A percentile compares a stretch with the other conserved stretches of the same genome.
phyloP scores from a whole-genome alignment of 2,329 filamentous ascomycete genomes.

The Bretziella fagacearum region DNA sequence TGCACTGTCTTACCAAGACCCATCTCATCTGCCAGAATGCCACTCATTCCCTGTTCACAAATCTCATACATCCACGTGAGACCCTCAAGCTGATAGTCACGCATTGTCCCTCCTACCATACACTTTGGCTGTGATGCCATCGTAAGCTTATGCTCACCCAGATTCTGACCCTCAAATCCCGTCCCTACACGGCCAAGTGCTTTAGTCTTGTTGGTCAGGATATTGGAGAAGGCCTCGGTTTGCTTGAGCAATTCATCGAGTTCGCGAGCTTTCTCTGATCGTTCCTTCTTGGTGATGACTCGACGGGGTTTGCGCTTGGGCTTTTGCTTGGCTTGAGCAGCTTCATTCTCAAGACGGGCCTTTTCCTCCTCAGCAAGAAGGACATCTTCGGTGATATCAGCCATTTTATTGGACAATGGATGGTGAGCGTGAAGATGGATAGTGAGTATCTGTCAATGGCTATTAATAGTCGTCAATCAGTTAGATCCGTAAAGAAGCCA shows the following conservation, averaged over 20 bases:
- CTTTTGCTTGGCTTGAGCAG: constrained; percentile 29
- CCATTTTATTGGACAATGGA: constrained; percentile 5
- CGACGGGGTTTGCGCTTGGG: constrained; percentile 32
- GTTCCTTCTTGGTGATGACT: constrained; percentile 35
- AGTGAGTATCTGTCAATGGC: too few relatives aligned
- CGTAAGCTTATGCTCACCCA: constrained; percentile 49
- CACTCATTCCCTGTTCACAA: constrained; percentile 65
- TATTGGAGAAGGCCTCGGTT: constrained; percentile 43
- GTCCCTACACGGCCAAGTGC: constrained; percentile 45
- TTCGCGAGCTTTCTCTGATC: constrained; percentile 35
- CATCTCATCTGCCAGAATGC: constrained; percentile 90
- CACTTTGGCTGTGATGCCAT: constrained; percentile 76
- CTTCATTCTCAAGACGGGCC: constrained; percentile 23
- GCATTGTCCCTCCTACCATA: constrained; percentile 76
- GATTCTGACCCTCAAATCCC: constrained; percentile 39
- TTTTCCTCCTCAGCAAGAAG: constrained; percentile 24
- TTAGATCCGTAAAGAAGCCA: not conserved
- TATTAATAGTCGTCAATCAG: too few relatives aligned
- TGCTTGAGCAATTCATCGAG: constrained; percentile 42
- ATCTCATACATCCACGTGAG: constrained; percentile 90
- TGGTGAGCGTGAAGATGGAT: too few relatives aligned
- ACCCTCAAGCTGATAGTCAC: constrained; percentile 85
- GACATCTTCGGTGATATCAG: constrained; percentile 15
- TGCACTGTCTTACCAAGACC: constrained; percentile 83
- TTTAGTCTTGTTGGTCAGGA: constrained; percentile 46